These are phyloP conservation scores for Microthlaspi erraticum DNA, from an alignment of 345 rosid genomes.

Conservation along the genomic window DNA sequence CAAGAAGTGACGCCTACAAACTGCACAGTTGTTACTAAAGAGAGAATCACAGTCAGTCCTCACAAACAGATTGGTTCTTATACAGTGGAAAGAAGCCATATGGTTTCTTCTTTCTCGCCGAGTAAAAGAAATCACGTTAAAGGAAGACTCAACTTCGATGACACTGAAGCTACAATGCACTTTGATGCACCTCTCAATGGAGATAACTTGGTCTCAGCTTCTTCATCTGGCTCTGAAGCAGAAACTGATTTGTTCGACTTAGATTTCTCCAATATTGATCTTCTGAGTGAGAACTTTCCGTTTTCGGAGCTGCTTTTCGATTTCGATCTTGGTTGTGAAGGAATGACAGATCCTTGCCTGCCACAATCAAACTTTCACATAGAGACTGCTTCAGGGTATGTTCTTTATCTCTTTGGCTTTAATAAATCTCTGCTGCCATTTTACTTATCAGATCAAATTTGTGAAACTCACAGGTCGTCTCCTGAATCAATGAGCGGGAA, in stretches of 20 bases:
- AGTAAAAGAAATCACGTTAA: conserved; percentile 74
- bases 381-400: conserved; percentile 56
- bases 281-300: conserved; percentile 70
- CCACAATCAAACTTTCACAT: conserved; percentile 41
- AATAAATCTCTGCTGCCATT: not conserved
- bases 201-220: conserved; percentile 32
- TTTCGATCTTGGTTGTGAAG: conserved; percentile 70
- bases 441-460: conserved; percentile 22
- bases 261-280: conserved; percentile 72
- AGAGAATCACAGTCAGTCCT: conserved; percentile 78
- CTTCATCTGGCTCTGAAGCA: conserved; percentile 72
- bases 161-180: conserved; percentile 50
- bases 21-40: conserved; percentile 70
- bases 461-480: conserved; percentile 51
- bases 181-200: conserved; percentile 45
- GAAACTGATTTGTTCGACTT: conserved; percentile 69
- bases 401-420: conserved; percentile 18
- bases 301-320: conserved; percentile 75
- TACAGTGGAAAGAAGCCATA: conserved; percentile 74
- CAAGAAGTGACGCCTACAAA: conserved; percentile 61
- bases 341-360: conserved; percentile 46
- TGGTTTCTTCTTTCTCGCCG: conserved; percentile 77
- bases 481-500: conserved; percentile 55
- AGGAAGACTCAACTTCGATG: conserved; percentile 88
- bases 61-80: conserved; percentile 61